Base-by-base conservation (phyloP, 345 rosid genomes). In the Salix brachista region DNA sequence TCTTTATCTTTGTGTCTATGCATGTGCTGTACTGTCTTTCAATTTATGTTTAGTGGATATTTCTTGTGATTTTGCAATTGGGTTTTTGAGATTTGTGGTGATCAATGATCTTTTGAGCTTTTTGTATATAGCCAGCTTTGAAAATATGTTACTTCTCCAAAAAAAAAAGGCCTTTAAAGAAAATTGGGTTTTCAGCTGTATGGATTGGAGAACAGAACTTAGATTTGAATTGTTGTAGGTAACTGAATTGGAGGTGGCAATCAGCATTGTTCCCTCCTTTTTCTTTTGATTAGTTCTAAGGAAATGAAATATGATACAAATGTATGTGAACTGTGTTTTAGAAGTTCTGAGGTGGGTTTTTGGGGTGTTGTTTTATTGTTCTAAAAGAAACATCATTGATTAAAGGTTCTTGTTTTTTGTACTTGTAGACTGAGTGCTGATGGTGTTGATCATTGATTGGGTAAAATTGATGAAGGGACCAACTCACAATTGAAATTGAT, bases 61-160 rank as follows among this genome's bases (percentile, higher is more conserved):
- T 17, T 37, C 12, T 65, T 67, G 65, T 39, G 10, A 42, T 46
- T 73, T 65, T 44, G 8, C 32, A 18, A 56, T 69, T 68, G 67
- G 72, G 60, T 42, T 60, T 25, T 58, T 76, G 3, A 8, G 18
- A 39, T 26, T 41, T 52, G 58, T 42, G 92, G 97, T 93, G 67
- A 67, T 36, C 25, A n/a, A 48, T 75, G 65, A 36, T 75, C 60
- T 65, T 66, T 65, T 7, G 28, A 12, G 70, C 44, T 64, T 64
- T 10, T 19, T 32, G 21, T 56, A n/a, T 23, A 10, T 56, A n/a
- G 23, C 13, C 4, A 54, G 4, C 28, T 4, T n/a, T 58, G 62
- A 58, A n/a, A 58, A 12, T 12, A 3, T 10, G 13, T 58, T 58
- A 6, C 62, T 58, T 58, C 8, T 41, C 46, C 46, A 41, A 2